Conservation (phyloP, 73 alveolate species). For the Paramecium octaurelia region DNA sequence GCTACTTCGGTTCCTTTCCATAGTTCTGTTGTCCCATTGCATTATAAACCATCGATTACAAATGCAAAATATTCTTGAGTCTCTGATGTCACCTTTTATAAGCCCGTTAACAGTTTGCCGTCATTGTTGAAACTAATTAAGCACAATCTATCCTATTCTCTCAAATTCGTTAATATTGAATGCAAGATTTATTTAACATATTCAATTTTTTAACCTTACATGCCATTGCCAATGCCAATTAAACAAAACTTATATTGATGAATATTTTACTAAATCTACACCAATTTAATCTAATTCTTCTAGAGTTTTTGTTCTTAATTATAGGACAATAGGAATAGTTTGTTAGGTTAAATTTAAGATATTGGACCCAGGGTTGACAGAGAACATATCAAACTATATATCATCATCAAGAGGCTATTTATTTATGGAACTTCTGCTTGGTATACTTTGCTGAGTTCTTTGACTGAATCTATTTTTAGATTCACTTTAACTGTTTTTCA, state of each 20-base stretch:
- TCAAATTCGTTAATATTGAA: neutral
- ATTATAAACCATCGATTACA: neutral
- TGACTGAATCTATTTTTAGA: neutral
- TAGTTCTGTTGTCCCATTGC: conserved; percentile 74
- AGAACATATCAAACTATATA: neutral
- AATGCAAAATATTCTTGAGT: conserved; percentile 54
- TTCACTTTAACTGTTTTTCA: neutral
- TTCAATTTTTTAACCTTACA: neutral
- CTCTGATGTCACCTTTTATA: conserved; percentile 56
- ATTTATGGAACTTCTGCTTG: conserved; percentile 13
- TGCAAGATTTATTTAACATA: neutral
- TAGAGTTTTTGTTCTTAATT: neutral
- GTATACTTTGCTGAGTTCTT: neutral
- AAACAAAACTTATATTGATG: conserved; percentile 59
- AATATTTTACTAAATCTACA: conserved; percentile 3
- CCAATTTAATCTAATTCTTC: conserved; percentile 13
- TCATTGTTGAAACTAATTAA: conserved; percentile 64
- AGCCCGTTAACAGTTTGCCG: conserved; percentile 53
- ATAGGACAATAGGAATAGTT: neutral
- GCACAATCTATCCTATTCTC: conserved; percentile 66
- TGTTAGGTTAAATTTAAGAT: neutral
- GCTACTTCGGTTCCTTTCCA: conserved; percentile 70
- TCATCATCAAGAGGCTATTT: conserved; percentile 7
- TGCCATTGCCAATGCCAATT: conserved; percentile 72
- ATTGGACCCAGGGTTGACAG: neutral